Evolutionary conservation across 1,284 basidiomycete species (phyloP).

Genomic region (Moniliophthora roreri): DNA sequence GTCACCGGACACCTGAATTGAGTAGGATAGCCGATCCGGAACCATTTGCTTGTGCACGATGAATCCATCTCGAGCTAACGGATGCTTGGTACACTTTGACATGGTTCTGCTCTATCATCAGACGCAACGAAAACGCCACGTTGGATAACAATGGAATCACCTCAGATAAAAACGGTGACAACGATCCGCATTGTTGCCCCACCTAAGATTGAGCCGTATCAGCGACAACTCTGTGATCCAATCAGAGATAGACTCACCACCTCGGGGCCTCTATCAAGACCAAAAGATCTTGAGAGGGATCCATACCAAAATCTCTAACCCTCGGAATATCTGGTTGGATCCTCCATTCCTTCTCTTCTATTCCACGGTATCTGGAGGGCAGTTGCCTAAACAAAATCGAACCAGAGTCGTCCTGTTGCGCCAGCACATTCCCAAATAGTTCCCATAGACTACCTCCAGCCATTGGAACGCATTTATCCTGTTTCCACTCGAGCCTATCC

Average conservation of each 20-base stretch:
- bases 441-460: slow-evolving; percentile 47
- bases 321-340: slow-evolving; percentile 36
- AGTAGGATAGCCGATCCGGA: slow-evolving; percentile 32
- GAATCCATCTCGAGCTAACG: slow-evolving; percentile 34
- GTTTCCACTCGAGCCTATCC: slow-evolving; percentile 41
- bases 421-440: slow-evolving; percentile 60
- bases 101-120: slow-evolving; percentile 30
- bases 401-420: slow-evolving; percentile 33
- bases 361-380: slow-evolving; percentile 46
- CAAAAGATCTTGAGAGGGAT: slow-evolving; percentile 61
- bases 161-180: slow-evolving; percentile 38
- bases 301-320: slow-evolving; percentile 61
- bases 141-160: no score
- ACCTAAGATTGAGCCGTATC: slow-evolving; percentile 10
- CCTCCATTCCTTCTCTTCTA: slow-evolving; percentile 48
- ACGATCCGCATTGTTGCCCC: slow-evolving; percentile 15
- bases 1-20: slow-evolving; percentile 49
- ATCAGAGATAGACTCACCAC: slow-evolving; percentile 24
- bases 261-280: slow-evolving; percentile 45
- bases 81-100: slow-evolving; percentile 47
- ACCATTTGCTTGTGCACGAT: slow-evolving; percentile 31
- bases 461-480: slow-evolving; percentile 38
- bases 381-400: slow-evolving; percentile 47
- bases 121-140: no score
- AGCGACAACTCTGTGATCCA: slow-evolving; percentile 2